These are phyloP conservation scores for Dothideomycetes sp. DNA, from an alignment of 2,329 filamentous ascomycete genomes.

Conservation along the genomic window DNA sequence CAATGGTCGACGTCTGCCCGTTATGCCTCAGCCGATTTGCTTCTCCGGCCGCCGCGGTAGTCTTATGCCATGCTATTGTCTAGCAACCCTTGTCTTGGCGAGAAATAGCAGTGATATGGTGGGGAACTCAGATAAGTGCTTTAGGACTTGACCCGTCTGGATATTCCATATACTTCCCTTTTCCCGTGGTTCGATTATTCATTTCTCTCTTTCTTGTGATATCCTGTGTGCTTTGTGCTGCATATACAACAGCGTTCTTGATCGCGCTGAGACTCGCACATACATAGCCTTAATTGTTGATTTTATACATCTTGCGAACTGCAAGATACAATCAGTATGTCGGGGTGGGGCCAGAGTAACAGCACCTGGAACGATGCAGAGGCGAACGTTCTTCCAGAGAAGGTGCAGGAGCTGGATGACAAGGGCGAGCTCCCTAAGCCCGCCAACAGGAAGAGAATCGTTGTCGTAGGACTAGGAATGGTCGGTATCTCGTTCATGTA, in stretches of 20 bases:
- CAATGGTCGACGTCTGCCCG: background rate
- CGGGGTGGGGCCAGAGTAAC: conserved; percentile 20
- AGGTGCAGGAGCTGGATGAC: conserved; percentile 24
- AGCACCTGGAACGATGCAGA: conserved; percentile 35
- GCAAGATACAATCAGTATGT: conserved; percentile 15
- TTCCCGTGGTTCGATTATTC: background rate
- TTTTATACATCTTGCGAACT: background rate
- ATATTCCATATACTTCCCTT: conserved; percentile 3
- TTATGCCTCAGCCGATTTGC: conserved; percentile 1
- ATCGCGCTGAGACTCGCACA: conserved; percentile 2
- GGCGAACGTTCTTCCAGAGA: conserved; percentile 34
- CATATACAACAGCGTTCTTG: conserved; percentile 1
- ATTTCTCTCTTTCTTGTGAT: conserved; percentile 6
- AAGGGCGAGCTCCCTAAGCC: conserved; percentile 23
- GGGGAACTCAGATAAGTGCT: conserved; percentile 5
- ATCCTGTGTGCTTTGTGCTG: background rate
- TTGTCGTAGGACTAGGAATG: conserved; percentile 85
- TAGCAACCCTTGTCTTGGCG: background rate
- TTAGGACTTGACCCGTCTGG: too few relatives aligned
- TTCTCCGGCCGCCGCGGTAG: conserved; percentile 8
- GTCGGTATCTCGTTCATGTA: conserved; percentile 83
- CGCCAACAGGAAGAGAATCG: conserved; percentile 51
- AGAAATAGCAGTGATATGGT: background rate
- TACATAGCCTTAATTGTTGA: background rate
- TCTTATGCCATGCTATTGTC: conserved; percentile 9